Percentiles rank a stretch among this genome's conserved stretches.
Evolutionary conservation across 495 filamentous ascomycete genomes (phyloP).

Genomic region (Talaromyces wortmannii): DNA sequence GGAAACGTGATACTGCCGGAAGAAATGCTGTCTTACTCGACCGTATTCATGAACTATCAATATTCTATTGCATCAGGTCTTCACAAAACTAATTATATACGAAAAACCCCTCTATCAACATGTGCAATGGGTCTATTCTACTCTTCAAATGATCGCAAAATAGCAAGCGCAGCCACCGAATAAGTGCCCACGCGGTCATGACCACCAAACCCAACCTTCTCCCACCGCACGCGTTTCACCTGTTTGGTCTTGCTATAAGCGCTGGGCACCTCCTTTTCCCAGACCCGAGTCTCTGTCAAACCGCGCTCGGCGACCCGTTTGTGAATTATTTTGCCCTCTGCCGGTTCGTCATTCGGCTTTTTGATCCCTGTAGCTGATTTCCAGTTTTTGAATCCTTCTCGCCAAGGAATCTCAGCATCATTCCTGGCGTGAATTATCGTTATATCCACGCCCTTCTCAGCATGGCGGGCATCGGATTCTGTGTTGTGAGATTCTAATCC

Average conservation of each 20-base stretch:
- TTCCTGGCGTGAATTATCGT: slow-evolving; percentile 69
- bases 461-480: slow-evolving; percentile 18
- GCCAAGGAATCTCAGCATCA: slow-evolving; percentile 70
- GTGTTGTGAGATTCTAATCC: slow-evolving; percentile 17
- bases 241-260: slow-evolving; percentile 20
- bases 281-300: slow-evolving; percentile 26
- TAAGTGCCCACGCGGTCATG: slow-evolving; percentile 46
- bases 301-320: slow-evolving; percentile 21
- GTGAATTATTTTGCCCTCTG: slow-evolving; percentile 33
- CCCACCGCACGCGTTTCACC: slow-evolving; percentile 43
- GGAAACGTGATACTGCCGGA: too few relatives aligned
- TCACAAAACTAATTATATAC: too few relatives aligned
- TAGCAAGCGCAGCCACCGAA: slow-evolving; percentile 50
- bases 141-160: slow-evolving; percentile 56
- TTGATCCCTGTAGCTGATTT: slow-evolving; percentile 23
- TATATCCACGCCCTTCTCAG: slow-evolving; percentile 51
- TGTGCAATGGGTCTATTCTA: slow-evolving; percentile 6
- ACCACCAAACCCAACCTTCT: slow-evolving; percentile 39
- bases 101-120: slow-evolving; percentile 1
- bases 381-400: slow-evolving; percentile 47
- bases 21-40: too few relatives aligned
- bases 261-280: slow-evolving; percentile 25
- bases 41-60: too few relatives aligned
- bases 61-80: too few relatives aligned
- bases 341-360: background rate